Evolutionary conservation across 2,329 filamentous ascomycete species (phyloP), one percentile per base, ranked within the genome.

Genomic region (Chrysoporthe austroafricana): DNA sequence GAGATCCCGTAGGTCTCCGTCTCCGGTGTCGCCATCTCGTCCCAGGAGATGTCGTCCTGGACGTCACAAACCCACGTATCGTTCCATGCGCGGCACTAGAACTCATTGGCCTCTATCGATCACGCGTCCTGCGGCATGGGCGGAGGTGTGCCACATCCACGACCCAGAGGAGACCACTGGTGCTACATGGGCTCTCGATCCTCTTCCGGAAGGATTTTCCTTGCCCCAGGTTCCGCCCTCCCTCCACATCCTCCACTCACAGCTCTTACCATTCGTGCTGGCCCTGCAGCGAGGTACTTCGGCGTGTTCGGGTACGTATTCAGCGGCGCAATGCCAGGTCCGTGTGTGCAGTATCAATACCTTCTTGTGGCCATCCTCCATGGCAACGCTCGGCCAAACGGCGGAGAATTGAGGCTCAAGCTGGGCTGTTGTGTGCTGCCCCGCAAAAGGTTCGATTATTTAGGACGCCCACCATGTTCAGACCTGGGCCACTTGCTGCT

Each of bases 371-470:
- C 21, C 26, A 9, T 18, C 39, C n/a, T 44, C 52, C 34, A n/a
- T 46, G 7, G 42, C 59, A 32, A 18, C 21, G 4, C 21, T 48
- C 59, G 21, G 59, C 43, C 43, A 43, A 34, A 62, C 16, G 43
- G 21, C 39, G 39, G 57, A 14, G 7, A 46, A 36, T 48, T 62
- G 59, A 62, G 59, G 59, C 59, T 62, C 21, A 62, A 62, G 44
- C 13, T 62, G 59, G 21, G 26, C 43, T 34, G 18, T 32, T 18
- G n/a, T 34, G 43, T 44, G 14, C 36, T 9, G 6, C 26, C 43
- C 21, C 42, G 13, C 42, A 36, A 18, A 34, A 46, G n/a, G 21
- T 34, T 62, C 59, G 21, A 32, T 46, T 62, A 62, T 26, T 36
- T 60, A 43, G 39, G 39, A 43, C 43, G 56, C 32, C 56, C 56